Evolutionary conservation across 164 flowering plant genomes (phyloP).

Genomic region (Taxillus chinensis): DNA sequence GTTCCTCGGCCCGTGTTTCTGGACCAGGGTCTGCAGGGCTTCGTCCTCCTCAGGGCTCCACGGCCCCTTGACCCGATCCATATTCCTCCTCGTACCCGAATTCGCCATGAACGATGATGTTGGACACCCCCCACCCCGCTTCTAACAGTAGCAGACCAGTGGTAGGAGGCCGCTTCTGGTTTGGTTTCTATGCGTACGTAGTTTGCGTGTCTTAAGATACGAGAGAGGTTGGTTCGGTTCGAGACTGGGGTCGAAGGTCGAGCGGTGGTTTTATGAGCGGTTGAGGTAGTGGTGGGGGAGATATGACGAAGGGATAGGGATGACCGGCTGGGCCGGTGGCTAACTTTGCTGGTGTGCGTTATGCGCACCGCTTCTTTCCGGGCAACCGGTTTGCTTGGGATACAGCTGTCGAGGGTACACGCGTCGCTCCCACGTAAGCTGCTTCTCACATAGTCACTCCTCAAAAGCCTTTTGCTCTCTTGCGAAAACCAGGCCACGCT

Average conservation of each 20-base stretch:
- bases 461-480: too few relatives aligned
- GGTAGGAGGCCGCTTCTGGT: too few relatives aligned
- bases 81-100: conserved; percentile 9
- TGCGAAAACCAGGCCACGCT: too few relatives aligned
- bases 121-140: too few relatives aligned
- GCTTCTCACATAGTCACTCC: too few relatives aligned
- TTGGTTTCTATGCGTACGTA: too few relatives aligned
- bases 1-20: conserved; percentile 59
- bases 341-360: conserved; percentile 6
- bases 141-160: background rate
- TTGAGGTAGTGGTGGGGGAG: background rate
- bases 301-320: conserved; percentile 11
- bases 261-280: conserved; percentile 1
- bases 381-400: conserved; percentile 38
- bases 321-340: conserved; percentile 27
- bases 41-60: conserved; percentile 80
- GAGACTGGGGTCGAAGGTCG: background rate
- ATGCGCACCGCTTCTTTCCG: conserved; percentile 32
- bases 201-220: background rate
- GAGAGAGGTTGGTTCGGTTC: conserved; percentile 1
- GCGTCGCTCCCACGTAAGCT: conserved; percentile 24
- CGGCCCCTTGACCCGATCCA: conserved; percentile 75
- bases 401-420: conserved; percentile 60
- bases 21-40: conserved; percentile 31
- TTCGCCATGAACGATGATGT: background rate